Conservation (phyloP, 78 protist genomes). For the Ministeria vibrans region DNA sequence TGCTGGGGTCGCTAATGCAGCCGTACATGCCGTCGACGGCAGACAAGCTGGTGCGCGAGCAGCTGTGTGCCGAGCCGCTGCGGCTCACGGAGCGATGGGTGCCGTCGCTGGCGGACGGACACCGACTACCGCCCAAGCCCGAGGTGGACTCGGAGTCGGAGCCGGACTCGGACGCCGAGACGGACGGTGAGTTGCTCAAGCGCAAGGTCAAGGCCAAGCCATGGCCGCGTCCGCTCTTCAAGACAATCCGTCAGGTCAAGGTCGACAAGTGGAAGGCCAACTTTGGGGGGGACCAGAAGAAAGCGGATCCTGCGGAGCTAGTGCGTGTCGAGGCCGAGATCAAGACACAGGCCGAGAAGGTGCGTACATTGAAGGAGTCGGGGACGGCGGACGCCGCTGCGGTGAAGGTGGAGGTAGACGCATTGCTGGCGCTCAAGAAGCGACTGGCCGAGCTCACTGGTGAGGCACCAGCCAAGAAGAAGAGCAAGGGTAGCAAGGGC, state of each 20-base stretch:
- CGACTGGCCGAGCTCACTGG: neutral
- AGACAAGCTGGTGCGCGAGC: neutral
- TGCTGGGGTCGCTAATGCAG: neutral
- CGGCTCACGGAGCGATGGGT: neutral
- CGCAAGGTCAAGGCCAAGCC: too few species aligned
- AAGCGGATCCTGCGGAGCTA: neutral
- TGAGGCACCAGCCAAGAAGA: neutral
- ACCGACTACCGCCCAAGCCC: too few species aligned
- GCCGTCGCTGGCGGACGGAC: too few species aligned
- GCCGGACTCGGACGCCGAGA: too few species aligned
- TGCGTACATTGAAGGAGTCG: conserved; percentile 3
- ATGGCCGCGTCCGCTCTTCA: neutral
- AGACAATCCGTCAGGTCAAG: neutral
- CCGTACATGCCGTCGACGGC: conserved; percentile 1
- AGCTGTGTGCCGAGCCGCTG: neutral
- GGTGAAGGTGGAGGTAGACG: neutral
- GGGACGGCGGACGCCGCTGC: neutral
- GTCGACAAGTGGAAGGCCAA: neutral
- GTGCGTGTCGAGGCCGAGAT: neutral
- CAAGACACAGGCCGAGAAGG: neutral
- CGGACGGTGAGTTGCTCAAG: too few species aligned
- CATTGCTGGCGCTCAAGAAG: neutral
- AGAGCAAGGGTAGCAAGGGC: neutral
- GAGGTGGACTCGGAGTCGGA: too few species aligned
- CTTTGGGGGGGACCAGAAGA: neutral